Evolutionary conservation across 345 rosid species (phyloP).

Genomic region (Brassica carinata): DNA sequence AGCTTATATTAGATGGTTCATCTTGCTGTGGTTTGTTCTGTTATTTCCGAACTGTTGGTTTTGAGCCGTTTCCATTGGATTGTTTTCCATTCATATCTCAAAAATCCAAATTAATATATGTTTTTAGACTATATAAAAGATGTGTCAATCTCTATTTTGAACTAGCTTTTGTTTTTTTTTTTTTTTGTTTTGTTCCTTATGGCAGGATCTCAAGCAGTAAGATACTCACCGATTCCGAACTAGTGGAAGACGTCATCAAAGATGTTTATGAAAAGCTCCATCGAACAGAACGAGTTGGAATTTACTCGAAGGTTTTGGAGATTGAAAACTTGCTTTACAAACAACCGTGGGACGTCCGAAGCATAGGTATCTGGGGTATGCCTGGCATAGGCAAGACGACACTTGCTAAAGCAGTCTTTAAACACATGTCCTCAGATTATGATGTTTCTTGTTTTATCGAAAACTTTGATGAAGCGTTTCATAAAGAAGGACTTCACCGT

Average conservation of each 20-base stretch:
- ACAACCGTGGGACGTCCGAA: slow-evolving; percentile 4
- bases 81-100: background rate
- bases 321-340: slow-evolving; percentile 10
- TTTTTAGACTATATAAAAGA: background rate
- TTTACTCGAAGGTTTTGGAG: background rate
- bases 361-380: slow-evolving; percentile 38
- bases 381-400: slow-evolving; percentile 33
- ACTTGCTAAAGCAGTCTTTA: slow-evolving; percentile 12
- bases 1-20: background rate
- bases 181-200: background rate
- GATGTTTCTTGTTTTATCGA: slow-evolving; percentile 20
- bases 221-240: background rate
- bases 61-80: background rate
- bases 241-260: slow-evolving; percentile 28
- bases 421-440: background rate
- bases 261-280: background rate
- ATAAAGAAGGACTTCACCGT: background rate
- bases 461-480: slow-evolving; percentile 11
- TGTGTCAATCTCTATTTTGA: background rate
- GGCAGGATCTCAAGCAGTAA: background rate
- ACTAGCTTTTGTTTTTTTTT: background rate
- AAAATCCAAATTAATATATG: background rate
- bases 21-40: background rate
- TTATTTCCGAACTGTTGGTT: background rate
- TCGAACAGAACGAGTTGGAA: background rate